Evolutionary conservation across 441 rosid species (phyloP).

Genomic region (Populus hybrid): DNA sequence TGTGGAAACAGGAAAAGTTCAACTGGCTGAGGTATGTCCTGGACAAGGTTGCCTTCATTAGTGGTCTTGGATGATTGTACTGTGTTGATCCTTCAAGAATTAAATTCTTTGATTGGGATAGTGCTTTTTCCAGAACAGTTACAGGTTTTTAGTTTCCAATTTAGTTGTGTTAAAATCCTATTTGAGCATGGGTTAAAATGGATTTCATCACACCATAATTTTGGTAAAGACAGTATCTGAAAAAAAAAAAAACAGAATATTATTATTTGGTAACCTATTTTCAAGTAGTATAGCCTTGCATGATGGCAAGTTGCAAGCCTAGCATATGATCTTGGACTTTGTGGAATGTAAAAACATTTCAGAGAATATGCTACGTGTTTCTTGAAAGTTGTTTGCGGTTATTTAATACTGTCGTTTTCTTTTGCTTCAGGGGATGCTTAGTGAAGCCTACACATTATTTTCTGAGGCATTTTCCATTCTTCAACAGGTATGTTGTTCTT

Average conservation of each 20-base stretch:
- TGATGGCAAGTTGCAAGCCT: background rate
- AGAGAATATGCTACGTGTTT: background rate
- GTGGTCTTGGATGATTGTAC: conserved; percentile 1
- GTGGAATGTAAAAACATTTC: background rate
- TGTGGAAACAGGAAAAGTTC: conserved; percentile 91
- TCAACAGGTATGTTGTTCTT: conserved; percentile 68
- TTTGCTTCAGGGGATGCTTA: conserved; percentile 82
- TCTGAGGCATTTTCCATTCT: conserved; percentile 96
- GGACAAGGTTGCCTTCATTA: background rate
- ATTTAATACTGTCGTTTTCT: background rate
- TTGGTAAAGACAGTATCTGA: background rate
- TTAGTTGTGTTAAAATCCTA: background rate
- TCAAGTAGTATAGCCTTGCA: background rate
- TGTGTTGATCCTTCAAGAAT: background rate
- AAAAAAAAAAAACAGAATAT: background rate
- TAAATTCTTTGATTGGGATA: too few relatives aligned
- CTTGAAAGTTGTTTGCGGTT: background rate
- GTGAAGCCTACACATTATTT: conserved; percentile 91
- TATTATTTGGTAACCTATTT: background rate
- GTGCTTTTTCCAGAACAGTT: background rate
- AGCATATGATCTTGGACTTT: background rate
- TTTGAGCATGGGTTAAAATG: background rate
- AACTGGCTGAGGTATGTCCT: conserved; percentile 79
- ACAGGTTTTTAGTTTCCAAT: background rate
- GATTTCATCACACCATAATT: background rate